These are phyloP conservation scores for Trichoderma brevicompactum DNA, from an alignment of 2,329 filamentous ascomycete genomes.

Conservation along the genomic window DNA sequence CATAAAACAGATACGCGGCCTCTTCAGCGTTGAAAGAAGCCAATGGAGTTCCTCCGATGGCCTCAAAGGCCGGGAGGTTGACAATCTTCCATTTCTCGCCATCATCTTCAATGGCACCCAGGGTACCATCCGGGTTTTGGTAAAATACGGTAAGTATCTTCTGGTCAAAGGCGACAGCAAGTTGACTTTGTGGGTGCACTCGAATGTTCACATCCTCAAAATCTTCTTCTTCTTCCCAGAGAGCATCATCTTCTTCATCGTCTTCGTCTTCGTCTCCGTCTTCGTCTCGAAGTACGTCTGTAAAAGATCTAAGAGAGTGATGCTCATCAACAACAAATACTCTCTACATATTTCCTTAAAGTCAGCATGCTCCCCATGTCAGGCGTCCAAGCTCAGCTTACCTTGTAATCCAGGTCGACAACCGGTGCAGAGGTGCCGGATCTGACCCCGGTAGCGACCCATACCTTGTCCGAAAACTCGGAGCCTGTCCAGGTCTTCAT, in stretches of 20 bases:
- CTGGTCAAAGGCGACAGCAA: not conserved
- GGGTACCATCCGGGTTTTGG: not conserved
- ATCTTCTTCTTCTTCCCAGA: not conserved
- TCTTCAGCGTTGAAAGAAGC: not conserved
- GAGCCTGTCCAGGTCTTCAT: not conserved
- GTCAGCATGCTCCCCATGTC: not conserved
- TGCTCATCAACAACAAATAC: not conserved
- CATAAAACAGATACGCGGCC: not conserved
- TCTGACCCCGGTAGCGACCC: not conserved
- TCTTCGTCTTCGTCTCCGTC: constrained; percentile 5
- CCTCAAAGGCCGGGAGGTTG: not conserved
- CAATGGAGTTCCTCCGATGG: not conserved
- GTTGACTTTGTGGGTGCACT: constrained; percentile 3
- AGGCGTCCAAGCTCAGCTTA: not conserved
- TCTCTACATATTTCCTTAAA: not conserved
- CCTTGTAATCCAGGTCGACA: not conserved
- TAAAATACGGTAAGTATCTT: not conserved
- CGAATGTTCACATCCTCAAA: not conserved
- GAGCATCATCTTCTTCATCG: not conserved
- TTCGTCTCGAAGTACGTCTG: not conserved
- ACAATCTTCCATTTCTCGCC: not conserved
- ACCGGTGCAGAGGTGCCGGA: constrained; percentile 3
- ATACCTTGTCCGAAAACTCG: not conserved
- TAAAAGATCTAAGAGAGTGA: not conserved
- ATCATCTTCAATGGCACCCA: not conserved